Percentiles rank a stretch among this genome's conserved stretches.
Evolutionary conservation across 306 rosid species (phyloP).

Genomic region (Ochetophila trinervis): DNA sequence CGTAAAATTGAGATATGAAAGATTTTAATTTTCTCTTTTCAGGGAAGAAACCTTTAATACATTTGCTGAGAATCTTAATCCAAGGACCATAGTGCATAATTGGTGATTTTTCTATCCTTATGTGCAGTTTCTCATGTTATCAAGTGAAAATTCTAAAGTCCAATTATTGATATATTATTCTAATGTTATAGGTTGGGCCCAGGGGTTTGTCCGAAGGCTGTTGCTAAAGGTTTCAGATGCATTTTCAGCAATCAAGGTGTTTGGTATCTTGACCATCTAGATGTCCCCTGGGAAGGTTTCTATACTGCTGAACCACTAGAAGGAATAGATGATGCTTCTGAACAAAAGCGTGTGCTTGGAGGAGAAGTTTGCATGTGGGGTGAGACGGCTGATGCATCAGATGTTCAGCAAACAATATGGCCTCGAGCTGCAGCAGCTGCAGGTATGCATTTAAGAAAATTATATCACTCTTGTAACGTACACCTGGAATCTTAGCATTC

Average conservation of each 20-base stretch:
- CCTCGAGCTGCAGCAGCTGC: constrained; percentile 99
- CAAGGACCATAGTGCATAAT: constrained; percentile 82
- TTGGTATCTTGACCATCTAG: constrained; percentile 96
- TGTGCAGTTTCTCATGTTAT: constrained; percentile 15
- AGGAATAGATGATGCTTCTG: constrained; percentile 50
- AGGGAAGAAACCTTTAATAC: constrained; percentile 97
- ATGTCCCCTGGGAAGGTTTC: constrained; percentile 76
- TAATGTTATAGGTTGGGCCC: constrained; percentile 60
- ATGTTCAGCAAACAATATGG: constrained; percentile 93
- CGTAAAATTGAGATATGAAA: constrained; percentile 17
- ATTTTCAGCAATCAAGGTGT: constrained; percentile 94
- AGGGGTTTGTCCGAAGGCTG: constrained; percentile 87
- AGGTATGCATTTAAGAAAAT: constrained; percentile 42
- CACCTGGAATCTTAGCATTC: background rate
- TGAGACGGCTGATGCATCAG: constrained; percentile 78
- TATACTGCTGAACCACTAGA: constrained; percentile 81
- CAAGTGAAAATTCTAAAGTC: constrained; percentile 15
- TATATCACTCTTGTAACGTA: background rate
- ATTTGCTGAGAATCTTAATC: constrained; percentile 71
- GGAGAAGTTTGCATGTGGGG: constrained; percentile 99
- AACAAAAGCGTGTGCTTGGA: constrained; percentile 79
- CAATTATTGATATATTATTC: background rate
- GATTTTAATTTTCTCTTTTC: constrained; percentile 29
- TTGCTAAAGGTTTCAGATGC: constrained; percentile 84
- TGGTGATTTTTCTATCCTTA: constrained; percentile 55